phyloP scores from a whole-genome alignment of 73 alveolate genomes.

The Tetrahymena malaccensis region DNA sequence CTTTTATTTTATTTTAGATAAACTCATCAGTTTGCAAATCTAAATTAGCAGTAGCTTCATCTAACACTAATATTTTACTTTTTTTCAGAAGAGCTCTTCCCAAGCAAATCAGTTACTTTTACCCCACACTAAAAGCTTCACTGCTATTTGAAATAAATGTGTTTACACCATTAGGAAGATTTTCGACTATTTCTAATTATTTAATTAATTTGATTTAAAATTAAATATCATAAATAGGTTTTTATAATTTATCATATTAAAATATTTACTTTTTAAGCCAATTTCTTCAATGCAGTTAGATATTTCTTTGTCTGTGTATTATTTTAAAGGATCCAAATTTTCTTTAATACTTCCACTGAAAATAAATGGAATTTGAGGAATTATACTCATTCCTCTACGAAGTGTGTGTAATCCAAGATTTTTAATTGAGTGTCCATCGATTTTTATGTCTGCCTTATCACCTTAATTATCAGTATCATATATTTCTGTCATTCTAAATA shows the following conservation, averaged over 20 bases:
- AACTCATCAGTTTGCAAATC: slow-evolving; percentile 63
- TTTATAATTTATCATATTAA: no score
- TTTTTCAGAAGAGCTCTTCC: slow-evolving; percentile 55
- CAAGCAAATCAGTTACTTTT: slow-evolving; percentile 65
- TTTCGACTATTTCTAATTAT: slow-evolving; percentile 3
- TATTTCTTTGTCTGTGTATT: slow-evolving; percentile 44
- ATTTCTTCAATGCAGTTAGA: slow-evolving; percentile 38
- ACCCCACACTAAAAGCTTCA: slow-evolving; percentile 25
- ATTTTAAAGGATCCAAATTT: slow-evolving; percentile 74
- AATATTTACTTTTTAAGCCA: not conserved
- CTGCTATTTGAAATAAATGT: slow-evolving; percentile 39
- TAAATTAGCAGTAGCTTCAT: slow-evolving; percentile 65
- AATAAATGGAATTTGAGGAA: slow-evolving; percentile 66
- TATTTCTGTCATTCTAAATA: slow-evolving; percentile 51
- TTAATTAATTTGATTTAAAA: no score
- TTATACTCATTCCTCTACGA: slow-evolving; percentile 55
- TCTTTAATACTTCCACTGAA: slow-evolving; percentile 56
- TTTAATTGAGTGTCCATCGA: slow-evolving; percentile 69
- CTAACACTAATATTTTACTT: slow-evolving; percentile 55
- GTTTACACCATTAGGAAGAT: not conserved
- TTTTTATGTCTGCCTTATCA: slow-evolving; percentile 23
- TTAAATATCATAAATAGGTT: no score
- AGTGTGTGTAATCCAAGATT: slow-evolving; percentile 53
- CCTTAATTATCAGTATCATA: slow-evolving; percentile 31
- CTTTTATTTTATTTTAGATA: slow-evolving; percentile 40